Evolutionary conservation across 2,329 filamentous ascomycete species (phyloP).

Genomic region (Cryphonectria carpinicola): DNA sequence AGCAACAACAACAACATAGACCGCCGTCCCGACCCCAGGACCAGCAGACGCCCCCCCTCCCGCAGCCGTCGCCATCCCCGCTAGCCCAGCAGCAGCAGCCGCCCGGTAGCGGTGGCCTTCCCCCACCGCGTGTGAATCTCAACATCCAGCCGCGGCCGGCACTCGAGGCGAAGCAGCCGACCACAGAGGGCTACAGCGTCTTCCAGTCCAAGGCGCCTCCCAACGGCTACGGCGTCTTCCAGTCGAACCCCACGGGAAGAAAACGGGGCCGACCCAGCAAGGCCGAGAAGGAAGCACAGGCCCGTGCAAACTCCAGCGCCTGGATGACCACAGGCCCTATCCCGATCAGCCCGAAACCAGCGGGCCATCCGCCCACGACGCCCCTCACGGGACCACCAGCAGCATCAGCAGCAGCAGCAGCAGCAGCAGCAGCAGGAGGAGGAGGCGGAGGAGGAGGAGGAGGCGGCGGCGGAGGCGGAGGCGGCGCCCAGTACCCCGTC

Average conservation of each 20-base stretch:
- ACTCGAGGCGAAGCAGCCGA: conserved; percentile 33
- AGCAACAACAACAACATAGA: conserved; percentile 12
- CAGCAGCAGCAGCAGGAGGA: neutral
- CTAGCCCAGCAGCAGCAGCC: conserved; percentile 14
- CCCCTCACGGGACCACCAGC: neutral
- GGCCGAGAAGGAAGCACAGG: conserved; percentile 37
- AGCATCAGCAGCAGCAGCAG: neutral
- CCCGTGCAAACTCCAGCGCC: conserved; percentile 30
- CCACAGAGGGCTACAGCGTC: conserved; percentile 20
- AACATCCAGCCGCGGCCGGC: conserved; percentile 40
- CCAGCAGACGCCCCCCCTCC: conserved; percentile 17
- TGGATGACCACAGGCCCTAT: conserved; percentile 33
- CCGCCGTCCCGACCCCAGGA: conserved; percentile 20
- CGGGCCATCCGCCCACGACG: conserved; percentile 1
- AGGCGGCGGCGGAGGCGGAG: neutral
- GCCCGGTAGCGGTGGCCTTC: neutral
- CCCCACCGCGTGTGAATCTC: conserved; percentile 28
- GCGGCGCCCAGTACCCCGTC: neutral
- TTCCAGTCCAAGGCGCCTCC: conserved; percentile 25
- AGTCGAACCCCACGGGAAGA: conserved; percentile 31
- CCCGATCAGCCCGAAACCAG: conserved; percentile 31
- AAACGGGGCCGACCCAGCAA: conserved; percentile 42
- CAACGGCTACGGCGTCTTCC: conserved; percentile 29
- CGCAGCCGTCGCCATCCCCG: conserved; percentile 13
- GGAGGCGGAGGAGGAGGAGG: neutral